These are phyloP conservation scores for Sonneratia caseolaris DNA, from an alignment of 345 rosid species.

Conservation along the genomic window DNA sequence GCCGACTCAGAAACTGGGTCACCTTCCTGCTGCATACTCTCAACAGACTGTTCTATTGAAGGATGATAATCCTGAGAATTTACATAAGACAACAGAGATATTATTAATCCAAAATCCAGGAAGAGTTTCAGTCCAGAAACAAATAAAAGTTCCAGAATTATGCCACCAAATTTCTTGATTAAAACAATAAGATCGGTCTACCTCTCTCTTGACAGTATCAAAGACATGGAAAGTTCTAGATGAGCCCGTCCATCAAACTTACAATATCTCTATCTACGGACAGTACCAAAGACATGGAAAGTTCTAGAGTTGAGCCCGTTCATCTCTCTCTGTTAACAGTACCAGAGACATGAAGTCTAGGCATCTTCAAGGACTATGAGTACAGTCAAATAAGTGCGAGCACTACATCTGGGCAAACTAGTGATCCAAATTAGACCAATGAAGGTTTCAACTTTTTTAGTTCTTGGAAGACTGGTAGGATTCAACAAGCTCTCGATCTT, in stretches of 20 bases:
- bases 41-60: constrained; percentile 13
- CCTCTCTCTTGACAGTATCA: not conserved
- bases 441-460: not conserved
- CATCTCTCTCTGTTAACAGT: too few species aligned
- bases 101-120: not conserved
- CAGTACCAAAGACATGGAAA: too few species aligned
- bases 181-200: not conserved
- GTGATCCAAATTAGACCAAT: too few species aligned
- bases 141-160: not conserved
- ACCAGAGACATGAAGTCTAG: not conserved
- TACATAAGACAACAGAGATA: not conserved
- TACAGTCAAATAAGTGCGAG: not conserved
- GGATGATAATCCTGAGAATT: constrained; percentile 26
- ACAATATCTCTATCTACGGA: too few species aligned
- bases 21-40: constrained; percentile 7
- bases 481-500: not conserved
- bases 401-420: too few species aligned
- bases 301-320: too few species aligned
- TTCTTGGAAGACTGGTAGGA: too few species aligned
- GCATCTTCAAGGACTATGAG: not conserved
- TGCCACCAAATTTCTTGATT: not conserved
- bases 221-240: constrained; percentile 6
- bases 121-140: not conserved
- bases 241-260: not conserved
- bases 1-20: constrained; percentile 1